Base-by-base conservation (phyloP, 2,329 filamentous ascomycete species). In the Colletotrichum siamense region DNA sequence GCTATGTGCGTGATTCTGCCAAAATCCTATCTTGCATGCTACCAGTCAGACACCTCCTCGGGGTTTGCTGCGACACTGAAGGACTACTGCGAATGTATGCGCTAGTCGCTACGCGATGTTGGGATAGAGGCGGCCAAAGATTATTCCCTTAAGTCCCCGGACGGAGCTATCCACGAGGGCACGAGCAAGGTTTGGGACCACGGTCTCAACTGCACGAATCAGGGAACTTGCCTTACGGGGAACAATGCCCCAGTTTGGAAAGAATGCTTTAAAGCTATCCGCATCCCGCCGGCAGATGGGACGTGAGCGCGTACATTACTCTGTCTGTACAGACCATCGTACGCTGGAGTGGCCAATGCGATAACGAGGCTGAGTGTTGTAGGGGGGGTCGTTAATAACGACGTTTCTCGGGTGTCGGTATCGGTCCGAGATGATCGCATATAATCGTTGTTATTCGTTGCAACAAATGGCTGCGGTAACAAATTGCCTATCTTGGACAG, bases 141-240 rank as follows among this genome's bases (percentile, higher is more conserved):
- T 52, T 52, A 10, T 52, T 30, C 26, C 64, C 64, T 44, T 49
- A 52, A 59, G 24, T 74, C 62, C 34, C 34, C 26, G 61, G 44
- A 52, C 39, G 65, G 63, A 70, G 44, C 71, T 59, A 59, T 69
- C 44, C 67, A 70, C n/a, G 57, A 26, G 26, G 13, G 49, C 44
- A 66, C 6, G 24, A n/a, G 52, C 63, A 63, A 67, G 28, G 69
- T 63, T 75, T 75, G 15, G 55, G 30, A 32, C n/a, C 28, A 32
- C 28, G 57, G 62, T 68, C n/a, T 63, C 69, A 57, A 49, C 57
- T 24, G 26, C 30, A 55, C 73, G 64, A 73, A 76, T 69, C 64
- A 73, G 73, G 63, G 44, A 68, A 63, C 28, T 63, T 72, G 61
- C n/a, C 69, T 16, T n/a, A 28, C 12, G 30, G 24, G 69, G 59